These are phyloP conservation scores for Penicillium sp. DNA, from an alignment of 2,329 filamentous ascomycete genomes.

Conservation along the genomic window DNA sequence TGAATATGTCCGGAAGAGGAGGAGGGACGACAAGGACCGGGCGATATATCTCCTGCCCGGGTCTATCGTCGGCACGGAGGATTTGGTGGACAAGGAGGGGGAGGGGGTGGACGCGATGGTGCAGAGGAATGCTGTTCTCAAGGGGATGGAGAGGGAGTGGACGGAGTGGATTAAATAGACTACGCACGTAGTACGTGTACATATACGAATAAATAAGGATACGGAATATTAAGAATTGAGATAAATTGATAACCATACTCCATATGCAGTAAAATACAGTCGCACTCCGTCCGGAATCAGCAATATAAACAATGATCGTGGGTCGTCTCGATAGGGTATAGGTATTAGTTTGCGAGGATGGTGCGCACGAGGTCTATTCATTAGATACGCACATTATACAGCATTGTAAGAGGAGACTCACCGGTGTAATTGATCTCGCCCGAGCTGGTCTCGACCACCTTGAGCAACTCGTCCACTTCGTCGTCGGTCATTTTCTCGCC, in stretches of 20 bases:
- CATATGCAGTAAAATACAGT: conserved; percentile 8
- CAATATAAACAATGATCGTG: conserved; percentile 10
- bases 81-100: conserved; percentile 42
- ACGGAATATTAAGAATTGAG: neutral
- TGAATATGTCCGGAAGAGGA: conserved; percentile 16
- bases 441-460: conserved; percentile 92
- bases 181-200: neutral
- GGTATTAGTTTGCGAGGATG: conserved; percentile 72
- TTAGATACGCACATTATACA: neutral
- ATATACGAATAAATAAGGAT: conserved; percentile 2
- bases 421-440: conserved; percentile 98
- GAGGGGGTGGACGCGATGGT: conserved; percentile 8
- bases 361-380: conserved; percentile 73
- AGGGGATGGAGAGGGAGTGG: conserved; percentile 33
- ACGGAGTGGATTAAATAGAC: conserved; percentile 23
- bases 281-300: neutral
- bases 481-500: conserved; percentile 99
- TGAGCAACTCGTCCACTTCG: conserved; percentile 97
- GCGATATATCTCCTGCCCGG: conserved; percentile 60
- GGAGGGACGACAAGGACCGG: conserved; percentile 31
- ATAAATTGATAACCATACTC: neutral
- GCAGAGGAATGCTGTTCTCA: conserved; percentile 1
- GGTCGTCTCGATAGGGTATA: conserved; percentile 14
- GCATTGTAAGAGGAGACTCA: conserved; percentile 42
- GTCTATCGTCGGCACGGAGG: conserved; percentile 55